Evolutionary conservation across 768 basidiomycete genomes (phyloP).

Genomic region (Filobasidium floriforme): DNA sequence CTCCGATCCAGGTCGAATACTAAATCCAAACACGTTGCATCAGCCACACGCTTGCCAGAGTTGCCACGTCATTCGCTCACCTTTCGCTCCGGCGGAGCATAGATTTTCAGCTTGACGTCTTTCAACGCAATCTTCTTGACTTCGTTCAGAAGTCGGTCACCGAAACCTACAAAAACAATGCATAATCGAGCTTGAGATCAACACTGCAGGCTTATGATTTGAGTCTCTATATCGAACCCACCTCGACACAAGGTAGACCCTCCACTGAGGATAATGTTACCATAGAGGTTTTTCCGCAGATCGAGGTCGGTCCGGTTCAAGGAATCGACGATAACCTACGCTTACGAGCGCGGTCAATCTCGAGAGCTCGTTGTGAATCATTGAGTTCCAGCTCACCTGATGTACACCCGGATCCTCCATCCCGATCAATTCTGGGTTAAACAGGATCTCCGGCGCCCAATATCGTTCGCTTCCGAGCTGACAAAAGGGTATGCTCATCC

Average conservation of each 20-base stretch:
- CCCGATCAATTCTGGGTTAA: conserved; percentile 94
- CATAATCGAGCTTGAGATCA: not conserved
- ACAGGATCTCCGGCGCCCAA: conserved; percentile 92
- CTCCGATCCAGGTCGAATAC: conserved; percentile 56
- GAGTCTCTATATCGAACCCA: conserved; percentile 40
- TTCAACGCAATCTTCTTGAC: conserved; percentile 87
- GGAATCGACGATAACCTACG: conserved; percentile 82
- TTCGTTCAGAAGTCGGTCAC: conserved; percentile 90
- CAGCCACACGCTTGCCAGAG: not conserved
- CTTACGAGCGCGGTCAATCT: not conserved
- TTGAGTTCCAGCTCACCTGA: conserved; percentile 51
- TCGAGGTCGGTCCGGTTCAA: conserved; percentile 94
- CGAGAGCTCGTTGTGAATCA: no score
- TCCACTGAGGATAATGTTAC: conserved; percentile 92
- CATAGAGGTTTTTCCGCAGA: conserved; percentile 86
- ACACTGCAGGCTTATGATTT: not conserved
- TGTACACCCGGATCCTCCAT: conserved; percentile 95
- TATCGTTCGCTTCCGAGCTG: conserved; percentile 92
- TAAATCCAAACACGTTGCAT: conserved; percentile 13
- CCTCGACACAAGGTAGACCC: conserved; percentile 94
- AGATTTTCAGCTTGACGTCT: conserved; percentile 98
- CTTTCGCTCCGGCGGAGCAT: conserved; percentile 97
- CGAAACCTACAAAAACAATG: conserved; percentile 62
- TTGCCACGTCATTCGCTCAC: conserved; percentile 26
- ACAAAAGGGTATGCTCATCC: conserved; percentile 7